A percentile compares a stretch with the other conserved stretches of the same genome.
Evolutionary conservation across 768 basidiomycete genomes (phyloP).

Genomic region (Mrakia hoshinonis): DNA sequence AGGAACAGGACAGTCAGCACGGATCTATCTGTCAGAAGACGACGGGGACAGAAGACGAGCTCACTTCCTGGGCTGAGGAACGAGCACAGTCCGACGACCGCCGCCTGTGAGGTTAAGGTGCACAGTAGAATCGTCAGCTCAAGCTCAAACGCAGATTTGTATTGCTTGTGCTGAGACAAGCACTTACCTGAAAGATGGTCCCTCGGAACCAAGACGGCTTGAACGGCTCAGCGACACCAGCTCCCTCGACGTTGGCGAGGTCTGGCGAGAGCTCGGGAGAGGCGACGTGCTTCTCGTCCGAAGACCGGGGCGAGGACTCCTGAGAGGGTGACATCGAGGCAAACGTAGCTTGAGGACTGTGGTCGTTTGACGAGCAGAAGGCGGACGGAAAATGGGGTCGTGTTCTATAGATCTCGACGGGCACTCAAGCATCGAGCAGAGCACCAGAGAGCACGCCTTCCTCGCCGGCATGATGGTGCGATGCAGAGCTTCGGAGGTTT

Average conservation of each 20-base stretch:
- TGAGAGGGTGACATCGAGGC: conserved; percentile 4
- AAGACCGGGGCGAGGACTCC: conserved; percentile 3
- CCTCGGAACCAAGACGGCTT: conserved; percentile 10
- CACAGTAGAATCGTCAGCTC: not conserved
- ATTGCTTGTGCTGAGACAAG: too few relatives aligned
- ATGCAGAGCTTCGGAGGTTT: too few relatives aligned
- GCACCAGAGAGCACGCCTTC: too few relatives aligned
- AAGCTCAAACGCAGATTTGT: too few relatives aligned
- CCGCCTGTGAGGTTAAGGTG: not conserved
- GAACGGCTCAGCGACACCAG: not conserved
- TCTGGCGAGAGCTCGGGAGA: not conserved
- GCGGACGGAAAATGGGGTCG: too few relatives aligned
- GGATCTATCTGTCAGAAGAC: too few relatives aligned
- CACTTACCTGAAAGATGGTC: conserved; percentile 13
- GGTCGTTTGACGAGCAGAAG: too few relatives aligned
- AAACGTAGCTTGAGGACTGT: too few relatives aligned
- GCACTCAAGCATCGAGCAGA: too few relatives aligned
- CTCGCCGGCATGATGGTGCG: too few relatives aligned
- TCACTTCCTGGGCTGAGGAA: conserved; percentile 10
- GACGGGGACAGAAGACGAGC: not conserved
- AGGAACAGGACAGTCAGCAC: too few relatives aligned
- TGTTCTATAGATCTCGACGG: too few relatives aligned
- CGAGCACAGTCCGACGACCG: conserved; percentile 3
- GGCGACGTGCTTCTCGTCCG: not conserved
- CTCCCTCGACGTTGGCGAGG: not conserved